Base-by-base conservation (phyloP, 2,329 filamentous ascomycete species). In the Monilinia polystroma region DNA sequence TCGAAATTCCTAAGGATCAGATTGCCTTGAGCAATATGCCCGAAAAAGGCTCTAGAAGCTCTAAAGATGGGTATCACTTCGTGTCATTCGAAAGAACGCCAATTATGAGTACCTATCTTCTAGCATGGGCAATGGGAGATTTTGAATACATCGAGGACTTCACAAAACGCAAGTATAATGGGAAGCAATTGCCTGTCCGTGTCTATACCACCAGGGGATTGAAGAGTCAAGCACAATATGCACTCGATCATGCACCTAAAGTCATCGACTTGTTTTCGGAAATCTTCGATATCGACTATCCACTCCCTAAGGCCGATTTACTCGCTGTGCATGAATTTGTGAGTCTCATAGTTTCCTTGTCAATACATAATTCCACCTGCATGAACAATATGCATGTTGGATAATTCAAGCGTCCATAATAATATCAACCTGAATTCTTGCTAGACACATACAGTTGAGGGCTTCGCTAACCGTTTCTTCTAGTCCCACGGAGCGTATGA, bases 221-320 rank as follows among this genome's bases (percentile, higher is more conserved):
- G 69, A 93, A 96, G 80, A 89, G 96, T 71, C 93, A 98, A 80
- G 95, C 93, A 64, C 87, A 86, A 35, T 96, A 91, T 81, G 95
- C 95, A 51, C 81, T 99, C 68, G 87, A 96, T 76, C 94, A 96
- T 77, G 93, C 94, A 35, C 91, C 93, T 75, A 91, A 94, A 80
- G 91, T 95, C 72, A 92, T 99, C 64, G 95, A 99, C 80, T 96
- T 93, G 80, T 99, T 96, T 80, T 98, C 94, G 0, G 92, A 97
- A 78, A 88, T 95, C 73, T 99, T 97, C 75, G 89, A 89, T 72
- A 92, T 97, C 71, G 93, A 97, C 75, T 97, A 97, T 77, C 93
- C 93, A 43, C 84, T 97, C 23, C 93, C 93, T 70, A 97, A 97
- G 82, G 90, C 92, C 6, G 93, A 97, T 78, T 83, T 97, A 62